Evolutionary conservation across 179 eudicot genomes (phyloP).

Genomic region (Beta lomatogona): DNA sequence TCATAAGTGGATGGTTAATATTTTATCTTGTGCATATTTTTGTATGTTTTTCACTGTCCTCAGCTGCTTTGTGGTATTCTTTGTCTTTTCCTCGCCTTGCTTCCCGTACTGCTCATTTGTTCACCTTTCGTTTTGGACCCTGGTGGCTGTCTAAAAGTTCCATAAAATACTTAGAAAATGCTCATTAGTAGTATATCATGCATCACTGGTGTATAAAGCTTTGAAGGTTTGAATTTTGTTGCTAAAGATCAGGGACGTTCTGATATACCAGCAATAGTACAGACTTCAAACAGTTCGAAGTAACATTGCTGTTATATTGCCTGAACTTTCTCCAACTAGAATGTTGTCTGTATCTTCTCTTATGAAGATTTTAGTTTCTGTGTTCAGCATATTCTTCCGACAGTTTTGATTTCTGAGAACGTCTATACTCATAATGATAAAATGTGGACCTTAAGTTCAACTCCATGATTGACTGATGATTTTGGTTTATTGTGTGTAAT

Average conservation of each 20-base stretch:
- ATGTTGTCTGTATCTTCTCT: not conserved
- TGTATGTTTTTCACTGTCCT: not conserved
- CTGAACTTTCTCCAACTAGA: not conserved
- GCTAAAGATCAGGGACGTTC: not conserved
- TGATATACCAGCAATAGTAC: not conserved
- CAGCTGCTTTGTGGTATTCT: not conserved
- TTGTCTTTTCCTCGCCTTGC: not conserved
- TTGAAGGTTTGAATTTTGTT: not conserved
- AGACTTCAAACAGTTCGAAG: not conserved
- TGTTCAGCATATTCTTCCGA: not conserved
- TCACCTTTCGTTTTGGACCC: not conserved
- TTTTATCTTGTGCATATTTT: not conserved
- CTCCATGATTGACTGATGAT: not conserved
- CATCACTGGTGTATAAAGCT: not conserved
- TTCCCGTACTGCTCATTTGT: not conserved
- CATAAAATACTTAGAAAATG: not conserved
- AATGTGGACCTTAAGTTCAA: not conserved
- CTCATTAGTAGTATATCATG: not conserved
- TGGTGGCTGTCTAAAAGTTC: not conserved
- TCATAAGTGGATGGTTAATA: not conserved
- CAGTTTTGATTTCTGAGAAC: not conserved
- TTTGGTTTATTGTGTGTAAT: not conserved
- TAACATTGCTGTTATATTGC: not conserved
- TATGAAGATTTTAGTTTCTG: no score
- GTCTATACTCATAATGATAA: not conserved